Base-by-base conservation (phyloP, 768 basidiomycete species). In the Solioccasus polychromus region DNA sequence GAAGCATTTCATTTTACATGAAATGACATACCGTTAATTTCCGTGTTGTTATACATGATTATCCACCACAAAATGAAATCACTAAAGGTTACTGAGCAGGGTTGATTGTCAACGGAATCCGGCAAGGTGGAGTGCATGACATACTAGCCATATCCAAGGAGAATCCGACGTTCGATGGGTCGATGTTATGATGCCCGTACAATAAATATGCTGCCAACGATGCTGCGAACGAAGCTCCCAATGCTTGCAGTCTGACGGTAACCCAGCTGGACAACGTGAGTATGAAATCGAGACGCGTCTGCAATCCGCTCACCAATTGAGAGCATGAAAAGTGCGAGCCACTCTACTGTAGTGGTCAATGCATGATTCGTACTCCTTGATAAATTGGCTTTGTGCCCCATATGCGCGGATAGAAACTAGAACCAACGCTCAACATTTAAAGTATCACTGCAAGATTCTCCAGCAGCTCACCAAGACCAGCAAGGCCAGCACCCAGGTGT, bases 201-300 rank as follows among this genome's bases (percentile, higher is more conserved):
- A 71, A 62, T 12, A 76, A 51, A 55, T 72, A 70, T 17, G 45
- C 30, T 30, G 53, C 57, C 14, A 62, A 29, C n/a, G 28, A 37
- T 3, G 67, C 57, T 1, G 68, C 57, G 44, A 75, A 75, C 26
- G 70, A 29, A n/a, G 64, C 68, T 5, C 72, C 74, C 3, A 75
- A 51, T 31, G 61, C 53, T 47, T 74, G 72, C 31, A 74, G 62
- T 23, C 74, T 64, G 40, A 73, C 54, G 25, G 57, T 53, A 22
- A 68, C 56, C 70, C 69, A 69, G 32, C 65, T 56, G 38, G 22
- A 32, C 26, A 31, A 26, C 5, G 25, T 40, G 10, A 48, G 30
- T 26, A 36, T 23, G 14, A 8, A 8, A 34, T 8, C n/a, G 26
- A 22, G 8, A 18, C n/a, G 6, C 8, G 5, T 4, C 14, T n/a